These are phyloP conservation scores for Grammothele lineata DNA, from an alignment of 768 basidiomycete species.

Conservation along the genomic window DNA sequence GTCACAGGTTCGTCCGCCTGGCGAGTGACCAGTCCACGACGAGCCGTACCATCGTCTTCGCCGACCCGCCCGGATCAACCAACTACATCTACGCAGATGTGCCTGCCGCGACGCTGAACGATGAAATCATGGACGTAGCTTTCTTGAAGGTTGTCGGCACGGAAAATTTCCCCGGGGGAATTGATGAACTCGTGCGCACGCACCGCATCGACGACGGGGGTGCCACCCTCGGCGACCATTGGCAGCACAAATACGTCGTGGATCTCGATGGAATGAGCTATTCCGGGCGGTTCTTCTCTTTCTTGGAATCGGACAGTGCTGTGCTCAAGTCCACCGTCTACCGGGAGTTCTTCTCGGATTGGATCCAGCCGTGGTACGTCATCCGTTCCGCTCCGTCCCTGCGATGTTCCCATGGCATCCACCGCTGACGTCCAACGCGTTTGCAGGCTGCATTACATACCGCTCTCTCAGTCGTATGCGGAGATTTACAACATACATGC, in stretches of 20 bases:
- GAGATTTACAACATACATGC: slow-evolving; percentile 94
- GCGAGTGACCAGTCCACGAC: slow-evolving; percentile 49
- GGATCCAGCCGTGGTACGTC: slow-evolving; percentile 85
- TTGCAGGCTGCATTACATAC: slow-evolving; percentile 89
- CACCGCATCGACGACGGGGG: slow-evolving; percentile 71
- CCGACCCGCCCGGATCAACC: slow-evolving; percentile 56
- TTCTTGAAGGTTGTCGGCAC: slow-evolving; percentile 77
- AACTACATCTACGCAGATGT: slow-evolving; percentile 59
- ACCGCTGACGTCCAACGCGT: background rate
- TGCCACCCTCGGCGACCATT: slow-evolving; percentile 80
- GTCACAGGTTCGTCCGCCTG: slow-evolving; percentile 70
- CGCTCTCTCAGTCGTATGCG: slow-evolving; percentile 77
- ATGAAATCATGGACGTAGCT: slow-evolving; percentile 80
- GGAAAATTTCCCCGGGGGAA: slow-evolving; percentile 70
- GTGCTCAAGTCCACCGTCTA: slow-evolving; percentile 91
- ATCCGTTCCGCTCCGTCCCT: background rate
- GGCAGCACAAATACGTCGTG: slow-evolving; percentile 87
- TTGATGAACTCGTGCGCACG: slow-evolving; percentile 53
- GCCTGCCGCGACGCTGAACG: slow-evolving; percentile 58
- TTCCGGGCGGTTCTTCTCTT: slow-evolving; percentile 82
- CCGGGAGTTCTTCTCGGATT: slow-evolving; percentile 85
- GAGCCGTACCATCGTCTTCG: slow-evolving; percentile 65
- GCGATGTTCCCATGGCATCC: background rate
- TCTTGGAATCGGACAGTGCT: slow-evolving; percentile 83
- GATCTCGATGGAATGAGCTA: slow-evolving; percentile 97